Percentiles rank a stretch among this genome's conserved stretches.
Evolutionary conservation across 768 basidiomycete genomes (phyloP).

Genomic region (Rhodotorula diobovata): DNA sequence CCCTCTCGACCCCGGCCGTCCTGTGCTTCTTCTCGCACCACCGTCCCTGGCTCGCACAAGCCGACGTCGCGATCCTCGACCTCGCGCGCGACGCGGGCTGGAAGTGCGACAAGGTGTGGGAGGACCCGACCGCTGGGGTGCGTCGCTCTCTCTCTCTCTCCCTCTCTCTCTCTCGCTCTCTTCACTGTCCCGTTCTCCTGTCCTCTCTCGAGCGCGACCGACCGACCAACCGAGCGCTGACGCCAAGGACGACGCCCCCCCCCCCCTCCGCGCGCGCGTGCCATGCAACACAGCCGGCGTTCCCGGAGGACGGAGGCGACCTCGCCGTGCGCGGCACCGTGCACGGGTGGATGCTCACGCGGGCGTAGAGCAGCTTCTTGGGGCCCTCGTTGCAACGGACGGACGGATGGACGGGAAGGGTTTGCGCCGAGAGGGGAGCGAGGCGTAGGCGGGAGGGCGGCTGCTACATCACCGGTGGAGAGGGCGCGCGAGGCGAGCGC

Average conservation of each 20-base stretch:
- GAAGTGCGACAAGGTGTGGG: conserved; percentile 36
- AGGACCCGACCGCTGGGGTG: conserved; percentile 40
- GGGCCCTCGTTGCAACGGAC: no score
- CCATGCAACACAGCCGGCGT: conserved; percentile 45
- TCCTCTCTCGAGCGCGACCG: no score
- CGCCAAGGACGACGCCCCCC: no score
- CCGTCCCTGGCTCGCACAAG: conserved; percentile 37
- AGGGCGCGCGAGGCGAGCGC: no score
- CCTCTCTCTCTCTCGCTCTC: no score
- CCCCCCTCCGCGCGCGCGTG: no score
- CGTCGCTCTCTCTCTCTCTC: conserved; percentile 4
- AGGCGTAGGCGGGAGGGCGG: no score
- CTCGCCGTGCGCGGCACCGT: conserved; percentile 39
- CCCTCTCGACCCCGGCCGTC: conserved; percentile 10
- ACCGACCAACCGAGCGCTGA: no score
- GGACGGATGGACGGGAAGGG: no score
- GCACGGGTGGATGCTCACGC: conserved; percentile 40
- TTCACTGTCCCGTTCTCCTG: background rate
- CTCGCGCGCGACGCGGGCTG: conserved; percentile 38
- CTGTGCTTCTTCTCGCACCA: conserved; percentile 43
- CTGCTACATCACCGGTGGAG: no score
- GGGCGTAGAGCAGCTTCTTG: background rate
- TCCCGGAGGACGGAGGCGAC: conserved; percentile 43
- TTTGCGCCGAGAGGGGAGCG: no score
- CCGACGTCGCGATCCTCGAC: conserved; percentile 22